These are phyloP conservation scores for Cercospora sojina DNA, from an alignment of 2,329 filamentous ascomycete genomes.

Conservation along the genomic window DNA sequence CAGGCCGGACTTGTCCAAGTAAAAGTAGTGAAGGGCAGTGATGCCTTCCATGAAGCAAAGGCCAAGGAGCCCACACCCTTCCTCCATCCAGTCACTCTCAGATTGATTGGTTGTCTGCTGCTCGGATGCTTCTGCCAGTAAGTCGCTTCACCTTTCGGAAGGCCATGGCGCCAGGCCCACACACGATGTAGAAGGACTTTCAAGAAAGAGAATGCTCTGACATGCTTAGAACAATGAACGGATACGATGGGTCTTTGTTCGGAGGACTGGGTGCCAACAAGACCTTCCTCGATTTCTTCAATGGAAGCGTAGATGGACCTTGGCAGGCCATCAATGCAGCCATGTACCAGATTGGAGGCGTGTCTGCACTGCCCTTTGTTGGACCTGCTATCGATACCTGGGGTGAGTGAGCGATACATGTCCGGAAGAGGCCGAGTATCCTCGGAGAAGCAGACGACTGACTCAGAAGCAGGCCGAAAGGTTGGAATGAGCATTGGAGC, in stretches of 20 bases:
- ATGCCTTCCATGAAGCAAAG: conserved; percentile 57
- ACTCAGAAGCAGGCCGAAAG: conserved; percentile 36
- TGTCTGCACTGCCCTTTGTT: conserved; percentile 49
- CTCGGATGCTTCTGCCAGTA: conserved; percentile 43
- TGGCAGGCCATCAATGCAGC: conserved; percentile 48
- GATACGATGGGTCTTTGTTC: conserved; percentile 60
- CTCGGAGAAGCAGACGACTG: not conserved
- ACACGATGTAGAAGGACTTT: not conserved
- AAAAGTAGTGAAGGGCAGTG: conserved; percentile 50
- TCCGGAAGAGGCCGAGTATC: not conserved
- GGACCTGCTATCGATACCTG: conserved; percentile 49
- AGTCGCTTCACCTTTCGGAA: not conserved
- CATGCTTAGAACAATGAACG: conserved; percentile 41
- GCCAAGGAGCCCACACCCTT: conserved; percentile 51
- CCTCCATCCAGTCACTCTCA: conserved; percentile 21
- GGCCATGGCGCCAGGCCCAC: not conserved
- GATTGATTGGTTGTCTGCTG: conserved; percentile 31
- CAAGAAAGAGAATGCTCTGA: not conserved
- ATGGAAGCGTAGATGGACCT: conserved; percentile 43
- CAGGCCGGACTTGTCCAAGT: conserved; percentile 15
- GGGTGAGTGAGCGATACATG: conserved; percentile 38
- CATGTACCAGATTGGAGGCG: conserved; percentile 52
- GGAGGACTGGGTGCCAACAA: conserved; percentile 53
- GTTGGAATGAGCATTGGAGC: conserved; percentile 51
- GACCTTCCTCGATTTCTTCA: conserved; percentile 45